Conservation (phyloP, 805 yeast species). For the Wickerhamiella spandovensis region DNA sequence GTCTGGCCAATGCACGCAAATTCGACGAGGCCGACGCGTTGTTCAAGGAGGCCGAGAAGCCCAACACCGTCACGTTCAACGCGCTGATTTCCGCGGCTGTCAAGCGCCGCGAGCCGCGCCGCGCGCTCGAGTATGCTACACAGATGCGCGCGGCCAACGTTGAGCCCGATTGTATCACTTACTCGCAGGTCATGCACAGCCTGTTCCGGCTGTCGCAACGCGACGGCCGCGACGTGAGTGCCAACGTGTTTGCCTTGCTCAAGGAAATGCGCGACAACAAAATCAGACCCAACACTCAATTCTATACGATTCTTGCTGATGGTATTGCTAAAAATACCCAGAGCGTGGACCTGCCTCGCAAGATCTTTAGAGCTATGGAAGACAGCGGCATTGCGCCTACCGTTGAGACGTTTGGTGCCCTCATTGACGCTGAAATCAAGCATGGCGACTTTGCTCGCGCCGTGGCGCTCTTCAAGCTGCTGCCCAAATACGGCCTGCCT, state of each 20-base stretch:
- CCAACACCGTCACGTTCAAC: conserved; percentile 38
- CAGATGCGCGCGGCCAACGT: conserved; percentile 32
- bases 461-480: conserved; percentile 11
- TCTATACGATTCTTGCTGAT: conserved; percentile 40
- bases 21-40: conserved; percentile 34
- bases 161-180: conserved; percentile 48
- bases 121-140: conserved; percentile 37
- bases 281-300: conserved; percentile 31
- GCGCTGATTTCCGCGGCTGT: conserved; percentile 33
- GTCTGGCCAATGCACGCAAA: conserved; percentile 29
- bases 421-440: conserved; percentile 21
- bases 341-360: conserved; percentile 39
- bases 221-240: conserved; percentile 31
- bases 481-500: conserved; percentile 16
- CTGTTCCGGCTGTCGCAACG: conserved; percentile 34
- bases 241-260: conserved; percentile 29
- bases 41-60: conserved; percentile 19
- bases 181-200: conserved; percentile 44
- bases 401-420: conserved; percentile 20
- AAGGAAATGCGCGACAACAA: conserved; percentile 29
- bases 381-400: conserved; percentile 20
- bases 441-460: conserved; percentile 18
- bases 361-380: conserved; percentile 33
- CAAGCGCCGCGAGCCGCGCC: conserved; percentile 28
- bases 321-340: conserved; percentile 37